Conservation (phyloP, 495 filamentous ascomycete genomes). For the Pseudotulostoma volvatum region DNA sequence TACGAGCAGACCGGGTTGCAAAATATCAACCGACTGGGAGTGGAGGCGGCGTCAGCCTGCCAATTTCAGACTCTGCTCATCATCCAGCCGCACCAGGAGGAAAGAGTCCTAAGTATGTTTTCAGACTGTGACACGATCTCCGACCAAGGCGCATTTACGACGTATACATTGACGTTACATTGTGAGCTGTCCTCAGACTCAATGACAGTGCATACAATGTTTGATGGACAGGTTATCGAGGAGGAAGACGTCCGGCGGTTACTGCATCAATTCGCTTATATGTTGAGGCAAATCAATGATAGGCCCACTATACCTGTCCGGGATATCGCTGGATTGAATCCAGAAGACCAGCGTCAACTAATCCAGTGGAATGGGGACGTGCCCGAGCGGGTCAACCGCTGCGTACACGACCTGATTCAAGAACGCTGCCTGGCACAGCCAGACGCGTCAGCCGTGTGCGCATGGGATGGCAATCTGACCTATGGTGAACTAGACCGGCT, state of each 20-base stretch:
- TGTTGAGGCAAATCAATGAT: slow-evolving; percentile 1
- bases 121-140: too few species aligned
- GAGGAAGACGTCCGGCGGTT: slow-evolving; percentile 3
- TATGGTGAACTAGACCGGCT: slow-evolving; percentile 18
- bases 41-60: slow-evolving; percentile 33
- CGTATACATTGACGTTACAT: too few species aligned
- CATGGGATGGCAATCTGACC: slow-evolving; percentile 18
- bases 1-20: slow-evolving; percentile 31
- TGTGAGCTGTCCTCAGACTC: too few species aligned
- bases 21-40: slow-evolving; percentile 33
- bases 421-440: not conserved
- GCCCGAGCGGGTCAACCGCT: slow-evolving; percentile 1
- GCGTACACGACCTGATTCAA: slow-evolving; percentile 3
- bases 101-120: too few species aligned
- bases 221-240: slow-evolving; percentile 5
- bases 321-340: slow-evolving; percentile 8
- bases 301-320: not conserved
- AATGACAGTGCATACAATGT: slow-evolving; percentile 3
- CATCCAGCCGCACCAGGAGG: slow-evolving; percentile 20
- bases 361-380: slow-evolving; percentile 7
- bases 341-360: slow-evolving; percentile 7
- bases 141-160: too few species aligned
- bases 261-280: slow-evolving; percentile 6
- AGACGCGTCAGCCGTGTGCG: not conserved
- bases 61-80: slow-evolving; percentile 35